A percentile compares a stretch with the other conserved stretches of the same genome.
These are phyloP conservation scores for Thelephora aurantiotincta DNA, from an alignment of 768 basidiomycete genomes.

Conservation along the genomic window DNA sequence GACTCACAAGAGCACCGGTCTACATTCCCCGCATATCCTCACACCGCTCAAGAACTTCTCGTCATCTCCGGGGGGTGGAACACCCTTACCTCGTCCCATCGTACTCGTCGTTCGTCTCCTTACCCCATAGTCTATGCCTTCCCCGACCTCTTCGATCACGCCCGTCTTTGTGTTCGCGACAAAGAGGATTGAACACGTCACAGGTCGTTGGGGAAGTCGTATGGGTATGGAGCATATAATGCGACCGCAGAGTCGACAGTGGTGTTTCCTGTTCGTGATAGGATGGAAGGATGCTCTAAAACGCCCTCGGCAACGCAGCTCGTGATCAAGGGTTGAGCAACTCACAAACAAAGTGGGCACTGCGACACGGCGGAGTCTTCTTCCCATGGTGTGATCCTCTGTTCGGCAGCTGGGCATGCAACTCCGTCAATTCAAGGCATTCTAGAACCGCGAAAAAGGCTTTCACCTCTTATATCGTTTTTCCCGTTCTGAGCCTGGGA, in stretches of 20 bases:
- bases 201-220: conserved; percentile 52
- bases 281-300: conserved; percentile 65
- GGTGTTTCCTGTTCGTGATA: conserved; percentile 88
- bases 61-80: conserved; percentile 35
- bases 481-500: conserved; percentile 32
- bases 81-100: conserved; percentile 12
- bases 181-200: conserved; percentile 68
- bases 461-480: conserved; percentile 51
- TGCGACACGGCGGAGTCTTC: conserved; percentile 61
- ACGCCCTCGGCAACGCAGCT: background rate
- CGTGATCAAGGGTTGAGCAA: conserved; percentile 4
- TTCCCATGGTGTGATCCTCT: conserved; percentile 91
- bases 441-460: background rate
- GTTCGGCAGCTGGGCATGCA: conserved; percentile 51
- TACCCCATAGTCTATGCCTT: conserved; percentile 77
- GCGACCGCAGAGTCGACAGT: conserved; percentile 86
- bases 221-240: conserved; percentile 84
- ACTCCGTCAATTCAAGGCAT: background rate
- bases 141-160: conserved; percentile 71
- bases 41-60: conserved; percentile 85
- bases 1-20: conserved; percentile 64
- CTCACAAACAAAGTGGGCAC: conserved; percentile 80
- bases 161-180: conserved; percentile 72
- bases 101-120: conserved; percentile 28
- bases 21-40: conserved; percentile 75